These are phyloP conservation scores for Choiromyces venosus DNA, from an alignment of 495 filamentous ascomycete genomes.

Conservation along the genomic window DNA sequence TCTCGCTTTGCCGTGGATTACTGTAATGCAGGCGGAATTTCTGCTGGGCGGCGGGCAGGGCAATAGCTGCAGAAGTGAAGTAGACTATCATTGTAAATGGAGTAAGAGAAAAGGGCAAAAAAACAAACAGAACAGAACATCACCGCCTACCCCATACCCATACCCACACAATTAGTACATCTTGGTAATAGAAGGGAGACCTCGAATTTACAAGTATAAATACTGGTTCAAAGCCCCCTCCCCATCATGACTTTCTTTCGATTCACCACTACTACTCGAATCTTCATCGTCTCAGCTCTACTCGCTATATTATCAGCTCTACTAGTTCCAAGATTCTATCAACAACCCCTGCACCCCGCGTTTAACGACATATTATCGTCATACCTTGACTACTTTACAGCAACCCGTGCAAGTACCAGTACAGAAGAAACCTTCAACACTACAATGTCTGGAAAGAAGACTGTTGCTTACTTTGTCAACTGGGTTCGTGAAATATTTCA, in stretches of 20 bases:
- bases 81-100: too few relatives aligned
- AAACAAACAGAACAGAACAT: not conserved
- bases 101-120: not conserved
- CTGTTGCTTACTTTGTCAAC: slow-evolving; percentile 82
- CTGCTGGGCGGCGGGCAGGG: too few relatives aligned
- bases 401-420: slow-evolving; percentile 11
- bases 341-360: slow-evolving; percentile 5
- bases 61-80: too few relatives aligned
- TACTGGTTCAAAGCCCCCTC: slow-evolving; percentile 17
- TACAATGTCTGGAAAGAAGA: slow-evolving; percentile 35
- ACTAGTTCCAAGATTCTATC: slow-evolving; percentile 15
- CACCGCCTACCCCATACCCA: not conserved
- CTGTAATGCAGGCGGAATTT: too few relatives aligned
- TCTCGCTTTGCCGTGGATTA: too few relatives aligned
- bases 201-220: slow-evolving; percentile 21
- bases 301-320: slow-evolving; percentile 24
- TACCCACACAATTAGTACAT: not conserved
- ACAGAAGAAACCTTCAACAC: not conserved
- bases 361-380: slow-evolving; percentile 34
- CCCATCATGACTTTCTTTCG: slow-evolving; percentile 22
- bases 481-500: slow-evolving; percentile 51
- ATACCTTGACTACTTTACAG: slow-evolving; percentile 13
- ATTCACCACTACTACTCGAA: slow-evolving; percentile 13
- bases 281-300: slow-evolving; percentile 19
- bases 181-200: not conserved